A percentile compares a stretch with the other conserved stretches of the same genome.
phyloP scores from a whole-genome alignment of 371 early-diverging fungal species.

The Actinomortierella wolfii region DNA sequence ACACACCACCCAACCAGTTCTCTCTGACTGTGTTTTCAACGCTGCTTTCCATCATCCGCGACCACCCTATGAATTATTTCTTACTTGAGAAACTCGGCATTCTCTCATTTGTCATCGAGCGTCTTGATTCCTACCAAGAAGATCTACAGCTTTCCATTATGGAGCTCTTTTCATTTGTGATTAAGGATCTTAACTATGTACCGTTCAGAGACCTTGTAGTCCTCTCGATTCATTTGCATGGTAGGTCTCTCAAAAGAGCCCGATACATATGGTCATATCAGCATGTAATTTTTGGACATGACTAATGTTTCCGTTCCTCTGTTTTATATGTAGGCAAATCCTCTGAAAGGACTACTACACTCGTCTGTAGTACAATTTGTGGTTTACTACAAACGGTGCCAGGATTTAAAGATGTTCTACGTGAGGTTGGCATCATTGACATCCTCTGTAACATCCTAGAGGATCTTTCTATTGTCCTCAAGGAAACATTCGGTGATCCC shows the following conservation, averaged over 20 bases:
- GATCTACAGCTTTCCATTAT: constrained; percentile 60
- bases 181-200: constrained; percentile 70
- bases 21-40: constrained; percentile 46
- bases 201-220: constrained; percentile 70
- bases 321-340: constrained; percentile 47
- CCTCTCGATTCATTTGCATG: constrained; percentile 66
- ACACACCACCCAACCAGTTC: constrained; percentile 38
- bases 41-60: constrained; percentile 48
- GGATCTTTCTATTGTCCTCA: constrained; percentile 53
- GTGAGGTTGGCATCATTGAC: constrained; percentile 69
- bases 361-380: constrained; percentile 57
- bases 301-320: neutral
- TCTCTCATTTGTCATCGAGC: constrained; percentile 60
- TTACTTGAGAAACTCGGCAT: constrained; percentile 53
- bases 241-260: constrained; percentile 30
- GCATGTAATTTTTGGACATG: too few relatives aligned
- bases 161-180: constrained; percentile 59
- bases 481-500: constrained; percentile 47
- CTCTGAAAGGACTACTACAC: constrained; percentile 53
- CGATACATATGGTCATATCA: too few relatives aligned
- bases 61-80: constrained; percentile 62
- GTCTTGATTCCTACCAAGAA: constrained; percentile 55
- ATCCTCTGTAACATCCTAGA: constrained; percentile 63
- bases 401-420: constrained; percentile 60
- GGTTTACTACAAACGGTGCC: constrained; percentile 51